Conservation (phyloP, 106 monocot species). For the Dioscorea alata region DNA sequence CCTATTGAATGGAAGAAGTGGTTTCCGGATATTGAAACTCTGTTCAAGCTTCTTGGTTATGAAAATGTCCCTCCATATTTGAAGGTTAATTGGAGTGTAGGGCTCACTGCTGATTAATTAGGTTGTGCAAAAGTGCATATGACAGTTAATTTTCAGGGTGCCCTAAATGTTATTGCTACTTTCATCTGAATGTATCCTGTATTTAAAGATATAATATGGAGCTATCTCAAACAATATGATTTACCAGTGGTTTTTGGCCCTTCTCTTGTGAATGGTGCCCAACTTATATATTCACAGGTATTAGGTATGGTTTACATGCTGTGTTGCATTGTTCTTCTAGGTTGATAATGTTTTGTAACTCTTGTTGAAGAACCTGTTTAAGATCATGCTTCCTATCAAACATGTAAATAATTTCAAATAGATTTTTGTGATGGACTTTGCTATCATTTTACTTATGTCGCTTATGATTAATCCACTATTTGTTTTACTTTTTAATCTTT, state of each 20-base stretch:
- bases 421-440: no score
- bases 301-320: not conserved
- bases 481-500: no score
- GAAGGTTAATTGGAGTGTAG: conserved; percentile 41
- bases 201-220: conserved; percentile 83
- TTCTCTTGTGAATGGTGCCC: conserved; percentile 22
- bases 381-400: no score
- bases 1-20: conserved; percentile 75
- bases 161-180: conserved; percentile 67
- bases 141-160: conserved; percentile 57
- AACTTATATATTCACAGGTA: conserved; percentile 59
- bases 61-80: conserved; percentile 94
- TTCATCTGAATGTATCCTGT: conserved; percentile 71
- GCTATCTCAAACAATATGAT: conserved; percentile 92
- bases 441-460: no score
- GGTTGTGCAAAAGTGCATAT: not conserved
- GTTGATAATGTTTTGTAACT: no score
- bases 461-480: no score
- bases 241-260: conserved; percentile 79
- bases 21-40: conserved; percentile 92
- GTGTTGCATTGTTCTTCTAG: no score
- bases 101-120: not conserved
- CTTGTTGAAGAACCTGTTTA: no score
- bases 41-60: conserved; percentile 94
- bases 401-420: no score